Base-by-base conservation (phyloP, 805 yeast genomes). In the Cephaloascus albidus region DNA sequence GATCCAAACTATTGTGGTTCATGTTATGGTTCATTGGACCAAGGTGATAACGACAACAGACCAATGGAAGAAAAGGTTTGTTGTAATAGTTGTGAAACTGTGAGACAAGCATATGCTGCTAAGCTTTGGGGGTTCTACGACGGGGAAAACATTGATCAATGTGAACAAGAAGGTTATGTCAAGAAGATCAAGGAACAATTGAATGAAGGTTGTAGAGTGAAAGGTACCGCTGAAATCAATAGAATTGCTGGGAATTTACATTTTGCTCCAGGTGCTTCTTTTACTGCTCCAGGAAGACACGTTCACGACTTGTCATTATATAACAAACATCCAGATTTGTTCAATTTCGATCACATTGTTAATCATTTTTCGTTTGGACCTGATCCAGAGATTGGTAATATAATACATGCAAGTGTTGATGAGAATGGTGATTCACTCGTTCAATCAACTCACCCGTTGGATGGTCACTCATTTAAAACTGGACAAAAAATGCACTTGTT, bases 251-350 rank as follows among this genome's bases (percentile, higher is more conserved):
- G 98, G 36, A 84, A 86, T 52, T 63, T 93, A 45, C 97, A 93
- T 64, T 88, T 93, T 70, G 96, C 97, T 1, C 97, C 98, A 3
- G 98, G 98, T 33, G 78, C 83, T 19, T 78, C 94, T 2, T 70
- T 68, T 51, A 74, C 80, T 32, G 58, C 61, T 41, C 59, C 63
- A 8, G 77, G 76, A 15, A 70, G 72, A 38, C 98, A 93, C 57
- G 70, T 76, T 43, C 98, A 93, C 63, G 98, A 93, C 54, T 60
- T 84, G 40, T 82, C 95, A 5, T 67, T 86, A 39, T 93, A 74
- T 61, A 63, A 65, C 23, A 68, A 76, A 45, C 68, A 71, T 43
- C 58, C 60, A 1, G 72, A 70, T 41, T 75, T 74, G 43, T 78
- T 85, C 58, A 75, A 84, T 45, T 83, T 93, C 53, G 76, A 79